Conservation (phyloP, 495 filamentous ascomycete species). For the Talaromyces thailandensis region DNA sequence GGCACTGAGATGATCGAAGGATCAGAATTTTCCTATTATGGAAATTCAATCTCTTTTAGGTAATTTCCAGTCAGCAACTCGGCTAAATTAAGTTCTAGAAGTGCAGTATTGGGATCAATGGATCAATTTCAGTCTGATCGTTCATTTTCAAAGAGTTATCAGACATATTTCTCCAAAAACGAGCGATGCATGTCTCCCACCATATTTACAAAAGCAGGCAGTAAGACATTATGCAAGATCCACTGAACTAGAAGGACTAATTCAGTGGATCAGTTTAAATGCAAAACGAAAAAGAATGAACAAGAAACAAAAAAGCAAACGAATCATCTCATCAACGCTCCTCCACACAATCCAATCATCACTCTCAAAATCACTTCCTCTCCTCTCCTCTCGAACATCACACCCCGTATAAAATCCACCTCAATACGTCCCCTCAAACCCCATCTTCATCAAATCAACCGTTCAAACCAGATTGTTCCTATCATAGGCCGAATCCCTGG, state of each 20-base stretch:
- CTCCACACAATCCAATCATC: background rate
- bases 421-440: constrained; percentile 1
- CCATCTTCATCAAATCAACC: constrained; percentile 1
- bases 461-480: constrained; percentile 1
- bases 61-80: background rate
- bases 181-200: background rate
- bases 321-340: background rate
- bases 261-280: background rate
- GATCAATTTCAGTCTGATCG: background rate
- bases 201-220: background rate
- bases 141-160: background rate
- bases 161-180: background rate
- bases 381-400: background rate
- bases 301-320: background rate
- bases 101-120: background rate
- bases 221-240: background rate
- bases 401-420: background rate
- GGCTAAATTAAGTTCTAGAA: background rate
- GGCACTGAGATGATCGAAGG: too few species aligned
- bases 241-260: background rate
- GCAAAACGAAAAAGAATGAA: background rate
- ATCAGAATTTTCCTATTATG: background rate
- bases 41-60: background rate
- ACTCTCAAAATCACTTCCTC: background rate
- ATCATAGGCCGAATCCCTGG: constrained; percentile 5